Base-by-base conservation (phyloP, 2,329 filamentous ascomycete species). In the Alternaria sp. region DNA sequence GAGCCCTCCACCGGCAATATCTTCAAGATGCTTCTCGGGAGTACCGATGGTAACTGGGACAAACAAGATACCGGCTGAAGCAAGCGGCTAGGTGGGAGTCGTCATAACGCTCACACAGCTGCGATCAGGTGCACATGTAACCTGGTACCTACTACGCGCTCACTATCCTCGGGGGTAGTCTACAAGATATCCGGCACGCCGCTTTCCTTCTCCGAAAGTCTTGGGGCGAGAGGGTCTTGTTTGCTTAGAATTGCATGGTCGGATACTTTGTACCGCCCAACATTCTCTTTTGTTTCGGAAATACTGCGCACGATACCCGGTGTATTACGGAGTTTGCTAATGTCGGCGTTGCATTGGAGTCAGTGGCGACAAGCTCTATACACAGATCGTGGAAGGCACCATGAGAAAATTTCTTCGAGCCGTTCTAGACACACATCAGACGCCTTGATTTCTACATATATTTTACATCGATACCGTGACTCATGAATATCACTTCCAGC, bases 1-100 rank as follows among this genome's bases (percentile, higher is more conserved):
- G 54, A 52, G 20, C 59, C 28, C 0, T 48, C 41, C 1, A 50
- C 49, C 5, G 67, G 67, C 9, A 65, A 69, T 25, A 55, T 69
- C 0, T 65, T 43, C 25, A 70, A 70, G 22, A 71, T 71, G 69
- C 59, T 71, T 2, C 61, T 69, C 4, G 69, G 64, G 3, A 38
- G 62, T 14, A 59, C 66, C 1, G 59, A 68, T 27, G 27, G 38
- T 4, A 28, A 20, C 52, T 68, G 59, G 28, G 28, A 30, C 9
- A 12, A 3, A 11, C 28, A 30, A 30, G 10, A 30, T 10, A 30
- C 3, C 28, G 10, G 28, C 28, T 30, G 28, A 11, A 30, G 28
- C 10, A 30, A 30, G 28, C 28, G 11, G 28, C 28, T 30, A 11
- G 9, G 28, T 12, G 28, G 3, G 28, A 30, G 28, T 30, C 28